Evolutionary conservation across 2,329 filamentous ascomycete species (phyloP), one percentile per base, ranked within the genome.

Genomic region (Aspergillus sp.): DNA sequence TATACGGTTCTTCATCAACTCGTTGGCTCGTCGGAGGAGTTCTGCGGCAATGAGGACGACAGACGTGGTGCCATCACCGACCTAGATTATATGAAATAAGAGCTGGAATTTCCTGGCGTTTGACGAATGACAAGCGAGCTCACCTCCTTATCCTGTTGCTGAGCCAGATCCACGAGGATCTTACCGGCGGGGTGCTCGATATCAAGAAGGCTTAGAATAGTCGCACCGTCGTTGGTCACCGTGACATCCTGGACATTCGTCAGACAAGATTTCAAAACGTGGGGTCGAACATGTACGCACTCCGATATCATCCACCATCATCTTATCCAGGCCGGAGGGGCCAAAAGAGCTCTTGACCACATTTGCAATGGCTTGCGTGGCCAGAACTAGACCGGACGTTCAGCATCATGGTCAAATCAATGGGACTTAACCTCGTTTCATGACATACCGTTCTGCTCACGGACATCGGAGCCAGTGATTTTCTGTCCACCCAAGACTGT

Each of bases 301-400:
- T 69, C 94, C 94, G 73, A 99, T 97, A 72, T 99, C 94, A 77
- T 99, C 94, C 65, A 99, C 94, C 94, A 99, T 97, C 94, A 99
- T 99, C 84, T 99, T 99, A 74, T 99, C 94, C 61, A 99, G 83
- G 45, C 94, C 94, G 57, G 90, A 96, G 47, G 94, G 94, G 51
- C 94, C 94, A 71, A 99, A 99, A 14, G 94, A 99, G 75, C 90
- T 96, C 81, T 96, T 97, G 74, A 99, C 91, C 54, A 99, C 92
- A 85, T 97, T 99, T 66, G 94, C 88, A 68, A 99, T 97, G 54
- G 93, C 91, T 73, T 96, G 91, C 43, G 94, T 97, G 62, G 94
- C 94, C 63, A 91, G 84, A 45, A 97, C 94, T 92, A 68, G 40
- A 56, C 38, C 22, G 13, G 13, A 10, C 20, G 60, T 52, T 57